Conservation (phyloP, 2,329 filamentous ascomycete genomes). For the Aspergillus pseudoterreus region DNA sequence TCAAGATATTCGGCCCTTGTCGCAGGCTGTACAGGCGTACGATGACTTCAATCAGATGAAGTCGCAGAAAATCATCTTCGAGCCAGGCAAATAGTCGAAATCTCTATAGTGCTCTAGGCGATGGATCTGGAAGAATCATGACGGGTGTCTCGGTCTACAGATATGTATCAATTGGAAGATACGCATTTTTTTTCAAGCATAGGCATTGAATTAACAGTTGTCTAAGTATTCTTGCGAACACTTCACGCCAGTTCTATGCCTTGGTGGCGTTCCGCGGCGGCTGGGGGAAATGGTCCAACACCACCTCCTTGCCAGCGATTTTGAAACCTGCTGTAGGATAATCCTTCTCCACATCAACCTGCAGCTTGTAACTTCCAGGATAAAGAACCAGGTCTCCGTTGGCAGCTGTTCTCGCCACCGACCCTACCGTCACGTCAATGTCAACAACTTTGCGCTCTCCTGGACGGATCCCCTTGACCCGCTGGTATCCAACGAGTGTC, state of each 20-base stretch:
- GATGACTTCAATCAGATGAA: conserved; percentile 67
- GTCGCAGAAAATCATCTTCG: conserved; percentile 68
- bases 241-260: too few species aligned
- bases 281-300: not conserved
- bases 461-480: conserved; percentile 17
- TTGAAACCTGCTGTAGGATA: not conserved
- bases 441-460: conserved; percentile 17
- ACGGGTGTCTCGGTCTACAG: too few species aligned
- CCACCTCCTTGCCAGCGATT: not conserved
- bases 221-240: too few species aligned
- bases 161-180: too few species aligned
- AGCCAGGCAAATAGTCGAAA: conserved; percentile 23
- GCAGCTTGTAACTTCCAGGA: conserved; percentile 26
- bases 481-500: conserved; percentile 27
- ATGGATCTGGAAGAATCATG: too few species aligned
- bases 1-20: conserved; percentile 66
- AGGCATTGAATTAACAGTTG: too few species aligned
- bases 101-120: too few species aligned
- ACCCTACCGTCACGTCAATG: conserved; percentile 28
- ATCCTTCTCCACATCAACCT: conserved; percentile 4
- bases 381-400: conserved; percentile 31
- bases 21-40: conserved; percentile 58
- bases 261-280: too few species aligned
- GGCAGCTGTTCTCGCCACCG: conserved; percentile 26
- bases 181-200: too few species aligned